Percentiles rank a stretch among this genome's conserved stretches.
These are phyloP conservation scores for Sporothrix globosa DNA, from an alignment of 2,329 filamentous ascomycete genomes.

Conservation along the genomic window DNA sequence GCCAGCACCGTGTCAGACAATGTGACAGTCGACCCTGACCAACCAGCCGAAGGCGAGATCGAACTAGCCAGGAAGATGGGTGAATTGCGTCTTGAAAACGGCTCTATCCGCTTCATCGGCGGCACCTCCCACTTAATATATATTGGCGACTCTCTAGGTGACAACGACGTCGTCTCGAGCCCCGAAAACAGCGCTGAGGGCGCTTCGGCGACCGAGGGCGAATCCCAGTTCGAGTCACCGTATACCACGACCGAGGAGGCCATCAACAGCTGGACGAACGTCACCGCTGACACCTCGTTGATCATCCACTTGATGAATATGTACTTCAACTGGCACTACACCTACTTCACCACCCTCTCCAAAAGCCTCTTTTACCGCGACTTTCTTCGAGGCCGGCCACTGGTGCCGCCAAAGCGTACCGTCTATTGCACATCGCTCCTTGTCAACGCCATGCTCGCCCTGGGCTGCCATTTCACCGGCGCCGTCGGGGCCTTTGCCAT, in stretches of 20 bases:
- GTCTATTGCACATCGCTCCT: slow-evolving; percentile 86
- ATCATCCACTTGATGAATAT: slow-evolving; percentile 89
- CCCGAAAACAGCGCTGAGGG: neutral
- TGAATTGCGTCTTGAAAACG: slow-evolving; percentile 83
- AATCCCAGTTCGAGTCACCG: slow-evolving; percentile 50
- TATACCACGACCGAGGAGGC: slow-evolving; percentile 62
- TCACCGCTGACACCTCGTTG: slow-evolving; percentile 77
- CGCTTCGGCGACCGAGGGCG: slow-evolving; percentile 45
- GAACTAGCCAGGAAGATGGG: slow-evolving; percentile 93
- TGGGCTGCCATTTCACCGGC: slow-evolving; percentile 91
- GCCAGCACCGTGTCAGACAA: slow-evolving; percentile 47
- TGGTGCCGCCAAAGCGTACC: slow-evolving; percentile 55
- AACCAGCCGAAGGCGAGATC: slow-evolving; percentile 63
- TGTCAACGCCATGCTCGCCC: slow-evolving; percentile 89
- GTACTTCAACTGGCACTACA: slow-evolving; percentile 98
- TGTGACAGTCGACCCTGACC: slow-evolving; percentile 42
- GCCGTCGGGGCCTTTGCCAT: slow-evolving; percentile 71
- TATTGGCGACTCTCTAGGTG: slow-evolving; percentile 57
- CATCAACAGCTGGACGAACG: slow-evolving; percentile 82
- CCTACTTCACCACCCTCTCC: slow-evolving; percentile 90
- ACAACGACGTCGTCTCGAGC: slow-evolving; percentile 28
- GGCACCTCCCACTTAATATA: slow-evolving; percentile 94
- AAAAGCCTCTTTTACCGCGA: slow-evolving; percentile 85
- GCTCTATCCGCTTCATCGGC: slow-evolving; percentile 86
- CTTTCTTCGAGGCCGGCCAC: slow-evolving; percentile 71